Conservation (phyloP, 345 rosid genomes). For the Viola odorata region DNA sequence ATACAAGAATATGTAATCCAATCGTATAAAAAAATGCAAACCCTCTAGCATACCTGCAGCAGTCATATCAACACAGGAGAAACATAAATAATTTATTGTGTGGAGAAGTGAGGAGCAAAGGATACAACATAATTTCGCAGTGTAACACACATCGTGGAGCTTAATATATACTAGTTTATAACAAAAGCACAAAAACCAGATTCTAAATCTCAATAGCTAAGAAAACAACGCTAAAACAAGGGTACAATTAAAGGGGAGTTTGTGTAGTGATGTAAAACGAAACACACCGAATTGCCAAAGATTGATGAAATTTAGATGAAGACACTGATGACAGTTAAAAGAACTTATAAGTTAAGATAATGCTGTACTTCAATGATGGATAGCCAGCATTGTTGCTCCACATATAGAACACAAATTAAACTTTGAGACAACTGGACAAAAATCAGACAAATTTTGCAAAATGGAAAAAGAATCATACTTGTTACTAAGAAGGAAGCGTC, state of each 20-base stretch:
- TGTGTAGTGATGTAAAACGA: neutral
- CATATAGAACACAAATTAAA: too few relatives aligned
- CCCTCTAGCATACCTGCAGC: slow-evolving; percentile 76
- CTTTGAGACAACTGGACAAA: neutral
- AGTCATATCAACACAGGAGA: neutral
- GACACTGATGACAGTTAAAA: neutral
- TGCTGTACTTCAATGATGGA: neutral
- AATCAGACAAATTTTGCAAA: neutral
- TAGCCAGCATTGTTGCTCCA: too few relatives aligned
- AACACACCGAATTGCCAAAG: neutral
- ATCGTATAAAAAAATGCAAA: slow-evolving; percentile 94
- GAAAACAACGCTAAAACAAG: neutral
- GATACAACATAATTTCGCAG: too few relatives aligned
- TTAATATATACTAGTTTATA: too few relatives aligned
- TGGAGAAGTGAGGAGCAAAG: too few relatives aligned
- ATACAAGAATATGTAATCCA: slow-evolving; percentile 78
- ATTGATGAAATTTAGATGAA: neutral
- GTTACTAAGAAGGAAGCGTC: slow-evolving; percentile 80
- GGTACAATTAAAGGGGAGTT: neutral
- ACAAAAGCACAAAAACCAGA: too few relatives aligned
- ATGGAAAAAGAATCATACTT: slow-evolving; percentile 38
- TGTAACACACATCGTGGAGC: too few relatives aligned
- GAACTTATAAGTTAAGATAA: neutral
- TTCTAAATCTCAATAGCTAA: too few relatives aligned
- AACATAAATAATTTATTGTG: too few relatives aligned